Evolutionary conservation across 176 grass and related monocot genomes (phyloP), one percentile per base, ranked within the genome.

Genomic region (Phragmites australis): DNA sequence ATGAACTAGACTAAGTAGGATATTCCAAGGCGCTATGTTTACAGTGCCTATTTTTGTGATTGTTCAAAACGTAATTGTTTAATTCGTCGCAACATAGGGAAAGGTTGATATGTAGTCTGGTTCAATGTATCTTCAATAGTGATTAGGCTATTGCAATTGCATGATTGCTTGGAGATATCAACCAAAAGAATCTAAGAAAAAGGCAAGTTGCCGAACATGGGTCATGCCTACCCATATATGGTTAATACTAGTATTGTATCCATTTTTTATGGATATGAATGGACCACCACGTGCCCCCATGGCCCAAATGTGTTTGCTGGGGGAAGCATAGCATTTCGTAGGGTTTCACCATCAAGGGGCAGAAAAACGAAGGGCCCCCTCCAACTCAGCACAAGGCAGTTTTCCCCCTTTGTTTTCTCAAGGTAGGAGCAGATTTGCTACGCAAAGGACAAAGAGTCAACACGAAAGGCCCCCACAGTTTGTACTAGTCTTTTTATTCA

Each of bases 251-350:
- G 14, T 16, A 62, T 62, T 41, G 17, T 10, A 14, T 18, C 23
- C 29, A 11, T 56, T 83, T 73, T 62, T 31, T 52, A 21, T 70
- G 26, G 54, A 27, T 64, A 39, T 34, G 34, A 77, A 77, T 70
- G 79, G 72, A 82, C 80, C 86, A 72, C 34, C 56, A 21, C 63
- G 44, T 58, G 54, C 39, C 72, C 72, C 46, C 72, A 29, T 82
- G 65, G 46, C 72, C 32, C 85, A 46, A 54, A 57, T 77, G 79
- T 55, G 57, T 51, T 63, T 44, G 72, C 37, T 34, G 65, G 73
- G 79, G 72, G 72, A 18, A 82, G 73, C 73, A 64, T 77, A 64
- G 85, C 85, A 82, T 87, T 87, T 71, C 76, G 43, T n/a, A 53
- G 18, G 79, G 45, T 45, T 54, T 87, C 72, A 44, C 42, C 23